Conservation (phyloP, 495 filamentous ascomycete species). For the Aspergillus wentii region DNA sequence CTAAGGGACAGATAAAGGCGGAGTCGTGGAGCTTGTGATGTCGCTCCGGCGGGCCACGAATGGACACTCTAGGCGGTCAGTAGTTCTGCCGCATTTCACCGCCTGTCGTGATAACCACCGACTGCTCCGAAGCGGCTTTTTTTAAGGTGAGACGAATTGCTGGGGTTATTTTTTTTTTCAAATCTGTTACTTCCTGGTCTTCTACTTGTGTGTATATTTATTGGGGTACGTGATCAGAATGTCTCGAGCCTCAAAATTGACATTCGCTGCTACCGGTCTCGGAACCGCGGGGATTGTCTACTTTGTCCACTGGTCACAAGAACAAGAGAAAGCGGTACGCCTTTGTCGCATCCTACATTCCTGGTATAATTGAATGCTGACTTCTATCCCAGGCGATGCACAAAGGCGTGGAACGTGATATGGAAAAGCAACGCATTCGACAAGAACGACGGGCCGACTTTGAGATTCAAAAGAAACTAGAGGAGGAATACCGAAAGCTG, state of each 20-base stretch:
- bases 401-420: slow-evolving; percentile 85
- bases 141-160: not conserved
- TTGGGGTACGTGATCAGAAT: slow-evolving; percentile 38
- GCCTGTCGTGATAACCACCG: slow-evolving; percentile 26
- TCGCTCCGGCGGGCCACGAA: slow-evolving; percentile 32
- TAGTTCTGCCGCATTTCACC: slow-evolving; percentile 28
- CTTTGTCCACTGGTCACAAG: slow-evolving; percentile 86
- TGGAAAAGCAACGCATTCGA: slow-evolving; percentile 90
- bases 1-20: slow-evolving; percentile 11
- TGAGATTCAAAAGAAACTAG: slow-evolving; percentile 78
- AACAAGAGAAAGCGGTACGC: slow-evolving; percentile 77
- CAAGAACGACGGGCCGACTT: slow-evolving; percentile 87
- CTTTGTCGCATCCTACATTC: slow-evolving; percentile 2
- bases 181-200: not conserved
- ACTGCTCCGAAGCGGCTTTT: not conserved
- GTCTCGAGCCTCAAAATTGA: slow-evolving; percentile 86
- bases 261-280: slow-evolving; percentile 70
- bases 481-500: slow-evolving; percentile 85
- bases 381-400: slow-evolving; percentile 90
- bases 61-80: slow-evolving; percentile 34
- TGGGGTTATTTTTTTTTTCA: not conserved
- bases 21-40: slow-evolving; percentile 29
- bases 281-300: slow-evolving; percentile 71
- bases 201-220: not conserved
- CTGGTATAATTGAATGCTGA: too few relatives aligned